These are phyloP conservation scores for Citrus australasica DNA, from an alignment of 345 rosid genomes.

Conservation along the genomic window DNA sequence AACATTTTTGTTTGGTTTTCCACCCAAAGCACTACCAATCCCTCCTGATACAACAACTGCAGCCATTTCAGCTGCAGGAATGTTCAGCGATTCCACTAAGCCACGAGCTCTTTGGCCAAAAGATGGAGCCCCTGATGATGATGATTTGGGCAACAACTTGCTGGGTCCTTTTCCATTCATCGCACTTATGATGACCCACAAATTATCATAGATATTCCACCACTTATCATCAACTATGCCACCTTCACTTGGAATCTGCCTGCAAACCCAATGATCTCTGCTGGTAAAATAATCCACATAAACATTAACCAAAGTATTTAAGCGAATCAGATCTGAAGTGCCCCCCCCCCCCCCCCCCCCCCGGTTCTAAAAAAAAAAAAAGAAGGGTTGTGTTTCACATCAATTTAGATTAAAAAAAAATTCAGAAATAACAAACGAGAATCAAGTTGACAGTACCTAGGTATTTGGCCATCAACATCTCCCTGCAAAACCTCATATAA, in stretches of 20 bases:
- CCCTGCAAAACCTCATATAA: slow-evolving; percentile 56
- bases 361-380: no score
- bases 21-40: slow-evolving; percentile 82
- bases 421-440: slow-evolving; percentile 7
- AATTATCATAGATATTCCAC: slow-evolving; percentile 87
- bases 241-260: slow-evolving; percentile 38
- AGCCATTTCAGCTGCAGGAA: slow-evolving; percentile 99
- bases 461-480: slow-evolving; percentile 47
- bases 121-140: slow-evolving; percentile 62
- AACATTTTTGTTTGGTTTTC: slow-evolving; percentile 65
- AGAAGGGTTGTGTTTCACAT: background rate
- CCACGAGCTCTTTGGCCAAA: slow-evolving; percentile 97
- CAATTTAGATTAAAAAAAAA: background rate
- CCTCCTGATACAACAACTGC: slow-evolving; percentile 98
- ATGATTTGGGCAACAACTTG: slow-evolving; percentile 51
- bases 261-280: slow-evolving; percentile 43
- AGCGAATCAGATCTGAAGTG: background rate
- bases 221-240: slow-evolving; percentile 50
- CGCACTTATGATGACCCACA: slow-evolving; percentile 79
- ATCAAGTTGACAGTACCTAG: slow-evolving; percentile 45
- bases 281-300: slow-evolving; percentile 13
- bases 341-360: no score
- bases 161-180: slow-evolving; percentile 84
- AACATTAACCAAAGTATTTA: background rate
- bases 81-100: slow-evolving; percentile 88